phyloP scores from a whole-genome alignment of 208 protist genomes.

The Trypanosoma grayi region DNA sequence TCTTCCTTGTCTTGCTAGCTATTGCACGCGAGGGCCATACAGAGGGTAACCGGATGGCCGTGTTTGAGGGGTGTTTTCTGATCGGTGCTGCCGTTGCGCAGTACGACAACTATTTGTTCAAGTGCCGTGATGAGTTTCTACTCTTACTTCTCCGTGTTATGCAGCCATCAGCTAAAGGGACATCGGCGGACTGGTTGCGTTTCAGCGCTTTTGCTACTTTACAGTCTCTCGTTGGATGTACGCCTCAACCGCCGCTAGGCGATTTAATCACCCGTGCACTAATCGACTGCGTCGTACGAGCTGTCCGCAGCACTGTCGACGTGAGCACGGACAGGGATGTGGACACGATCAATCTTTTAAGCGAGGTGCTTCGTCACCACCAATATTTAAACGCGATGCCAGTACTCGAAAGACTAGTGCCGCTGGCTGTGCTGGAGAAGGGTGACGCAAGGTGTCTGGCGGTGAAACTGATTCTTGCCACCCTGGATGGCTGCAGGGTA shows the following conservation, averaged over 20 bases:
- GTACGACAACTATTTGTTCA: constrained; percentile 2
- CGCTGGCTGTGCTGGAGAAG: background rate
- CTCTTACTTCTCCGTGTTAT: background rate
- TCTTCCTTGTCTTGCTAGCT: background rate
- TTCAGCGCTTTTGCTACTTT: background rate
- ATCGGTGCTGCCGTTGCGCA: constrained; percentile 2
- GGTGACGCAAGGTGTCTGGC: background rate
- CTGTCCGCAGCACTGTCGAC: background rate
- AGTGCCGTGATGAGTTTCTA: constrained; percentile 11
- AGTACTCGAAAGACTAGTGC: background rate
- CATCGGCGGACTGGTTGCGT: no score
- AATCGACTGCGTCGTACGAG: background rate
- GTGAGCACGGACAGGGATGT: background rate
- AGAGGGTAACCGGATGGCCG: background rate
- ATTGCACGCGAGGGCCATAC: constrained; percentile 8
- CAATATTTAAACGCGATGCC: background rate
- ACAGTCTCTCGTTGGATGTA: background rate
- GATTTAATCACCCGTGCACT: background rate
- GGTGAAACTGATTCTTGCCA: background rate
- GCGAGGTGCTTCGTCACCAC: background rate
- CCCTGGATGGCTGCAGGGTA: background rate
- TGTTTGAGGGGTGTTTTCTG: constrained; percentile 8
- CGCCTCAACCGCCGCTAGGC: background rate
- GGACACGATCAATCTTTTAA: background rate
- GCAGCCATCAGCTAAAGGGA: background rate